Base-by-base conservation (phyloP, 768 basidiomycete species). In the Russula vinacea region DNA sequence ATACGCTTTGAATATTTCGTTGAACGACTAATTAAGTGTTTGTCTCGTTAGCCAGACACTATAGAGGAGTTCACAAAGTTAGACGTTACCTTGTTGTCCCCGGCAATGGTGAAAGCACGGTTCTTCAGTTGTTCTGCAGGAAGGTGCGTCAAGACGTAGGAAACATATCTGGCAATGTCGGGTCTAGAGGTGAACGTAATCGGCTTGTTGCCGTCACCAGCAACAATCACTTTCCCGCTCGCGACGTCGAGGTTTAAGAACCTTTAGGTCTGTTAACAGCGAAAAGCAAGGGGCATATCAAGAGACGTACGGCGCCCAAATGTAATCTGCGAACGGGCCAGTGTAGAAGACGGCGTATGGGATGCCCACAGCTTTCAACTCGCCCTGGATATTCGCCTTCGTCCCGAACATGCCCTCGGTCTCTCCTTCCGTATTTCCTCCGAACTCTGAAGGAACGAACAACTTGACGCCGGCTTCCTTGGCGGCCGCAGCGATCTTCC, bases 341-440 rank as follows among this genome's bases (percentile, higher is more conserved):
- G 70, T 70, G 53, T 54, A 70, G 59, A 68, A 70, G 35, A 52
- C 40, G 24, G 69, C 52, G 22, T 56, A 70, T 10, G 69, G 56
- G 17, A 70, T 49, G 2, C 50, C 59, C 39, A 70, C 9, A 4
- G 50, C 63, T 39, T 52, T 60, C 47, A 69, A 37, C 29, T 58
- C 37, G 10, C 9, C 16, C 11, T 61, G 57, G 17, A 59, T 3
- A 4, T 13, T 33, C 1, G 59, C 60, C 26, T 65, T 69, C 24
- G 26, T 17, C 5, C 60, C 56, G 29, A 44, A 56, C 7, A 57
- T 0, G 0, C 70, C 68, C 26, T 45, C 40, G 11, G 58, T 69
- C 9, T 37, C 32, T 3, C 68, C 68, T 17, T 68, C 68, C 3
- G 62, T 44, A 4, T 13, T 5, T 14, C 24, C 22, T 17, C 66